Base-by-base conservation (phyloP, 805 yeast genomes). In the Alloascoidea africana region DNA sequence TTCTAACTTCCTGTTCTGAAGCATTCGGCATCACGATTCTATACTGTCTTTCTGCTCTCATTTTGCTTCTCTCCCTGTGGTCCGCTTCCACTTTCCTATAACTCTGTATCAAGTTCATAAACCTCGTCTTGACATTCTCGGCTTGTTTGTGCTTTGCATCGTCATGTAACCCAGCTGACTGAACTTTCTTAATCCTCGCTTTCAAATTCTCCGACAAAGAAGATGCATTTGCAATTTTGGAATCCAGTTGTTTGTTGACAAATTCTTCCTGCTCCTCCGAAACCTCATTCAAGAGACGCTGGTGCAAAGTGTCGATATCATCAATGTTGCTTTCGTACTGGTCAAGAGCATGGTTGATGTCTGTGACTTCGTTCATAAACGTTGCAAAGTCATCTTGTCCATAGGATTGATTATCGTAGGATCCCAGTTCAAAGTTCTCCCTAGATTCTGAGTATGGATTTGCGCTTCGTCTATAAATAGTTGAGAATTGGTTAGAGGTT, bases 1-100 rank as follows among this genome's bases (percentile, higher is more conserved):
- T 83, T 46, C 73, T 74, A 43, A 89, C 82, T 62, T 89, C 94
- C 37, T 68, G 81, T 17, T 80, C 81, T 14, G 89, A 69, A 3
- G 93, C 91, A 43, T 76, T 80, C 5, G 94, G 94, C 51, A 76
- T 80, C 44, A 84, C 91, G 51, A 91, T 83, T 54, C 75, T 76
- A 64, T 80, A 87, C 67, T 89, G 97, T 58, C 95, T 76, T 51
- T 79, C 87, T 36, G 96, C 95, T 53, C 83, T 94, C 43, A 74
- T 73, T 55, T 80, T 76, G 56, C 83, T 84, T 50, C 79, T 75
- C 55, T 80, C 86, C 47, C 86, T 72, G 65, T 83, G 86, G 50
- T 79, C 73, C 43, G 84, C 85, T 60, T 91, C 97, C 45, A 83
- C 73, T 50, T 76, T 69, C 58, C 93, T 75, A 63, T 83, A 85